These are phyloP conservation scores for Cladosporium halotolerans DNA, from an alignment of 2,329 filamentous ascomycete genomes.

Conservation along the genomic window DNA sequence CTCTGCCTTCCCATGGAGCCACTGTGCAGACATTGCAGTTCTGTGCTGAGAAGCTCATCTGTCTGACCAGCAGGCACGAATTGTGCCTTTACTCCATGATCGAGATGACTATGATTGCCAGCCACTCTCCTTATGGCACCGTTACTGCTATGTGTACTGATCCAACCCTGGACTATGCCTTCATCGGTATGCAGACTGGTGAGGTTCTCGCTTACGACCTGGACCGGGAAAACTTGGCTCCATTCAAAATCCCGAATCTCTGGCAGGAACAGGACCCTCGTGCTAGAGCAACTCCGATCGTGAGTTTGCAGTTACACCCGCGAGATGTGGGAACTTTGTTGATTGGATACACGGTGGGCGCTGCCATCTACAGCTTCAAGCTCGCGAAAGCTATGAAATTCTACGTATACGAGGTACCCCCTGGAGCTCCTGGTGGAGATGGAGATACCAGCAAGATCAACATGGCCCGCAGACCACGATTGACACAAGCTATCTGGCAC, in stretches of 20 bases:
- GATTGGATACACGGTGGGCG: slow-evolving; percentile 84
- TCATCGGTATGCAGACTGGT: slow-evolving; percentile 61
- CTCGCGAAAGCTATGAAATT: slow-evolving; percentile 71
- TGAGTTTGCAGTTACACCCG: slow-evolving; percentile 79
- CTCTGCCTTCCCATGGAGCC: slow-evolving; percentile 58
- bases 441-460: slow-evolving; percentile 58
- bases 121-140: slow-evolving; percentile 69
- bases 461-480: slow-evolving; percentile 59
- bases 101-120: slow-evolving; percentile 58
- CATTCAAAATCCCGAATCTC: slow-evolving; percentile 79
- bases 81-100: slow-evolving; percentile 76
- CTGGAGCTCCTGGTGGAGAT: slow-evolving; percentile 74
- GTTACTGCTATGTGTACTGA: slow-evolving; percentile 73
- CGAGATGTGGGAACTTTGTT: slow-evolving; percentile 86
- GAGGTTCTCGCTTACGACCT: slow-evolving; percentile 91
- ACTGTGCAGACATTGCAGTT: slow-evolving; percentile 78
- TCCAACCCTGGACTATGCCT: slow-evolving; percentile 86
- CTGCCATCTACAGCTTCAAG: slow-evolving; percentile 90
- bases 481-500: slow-evolving; percentile 88
- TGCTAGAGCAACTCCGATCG: slow-evolving; percentile 58
- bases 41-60: slow-evolving; percentile 76
- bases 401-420: slow-evolving; percentile 75
- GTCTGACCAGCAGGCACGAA: slow-evolving; percentile 80
- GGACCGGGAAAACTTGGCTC: slow-evolving; percentile 68
- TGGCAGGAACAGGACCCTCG: slow-evolving; percentile 70